Percentiles rank a stretch among this genome's conserved stretches.
Evolutionary conservation across 805 yeast species (phyloP).

Genomic region (Ogataea pini): DNA sequence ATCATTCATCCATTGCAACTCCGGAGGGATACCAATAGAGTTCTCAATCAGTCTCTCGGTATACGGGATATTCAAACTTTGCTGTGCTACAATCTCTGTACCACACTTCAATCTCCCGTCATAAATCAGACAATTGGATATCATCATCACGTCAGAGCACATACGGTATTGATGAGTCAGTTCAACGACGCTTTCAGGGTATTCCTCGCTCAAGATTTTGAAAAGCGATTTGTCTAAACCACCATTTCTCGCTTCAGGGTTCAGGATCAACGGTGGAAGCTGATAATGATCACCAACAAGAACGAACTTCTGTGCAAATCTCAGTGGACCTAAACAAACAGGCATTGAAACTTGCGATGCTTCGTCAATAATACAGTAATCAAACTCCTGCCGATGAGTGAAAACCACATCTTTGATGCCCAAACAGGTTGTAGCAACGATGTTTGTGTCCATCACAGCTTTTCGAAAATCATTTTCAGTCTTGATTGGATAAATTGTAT

Average conservation of each 20-base stretch:
- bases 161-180: slow-evolving; percentile 86
- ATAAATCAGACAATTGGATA: slow-evolving; percentile 80
- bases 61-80: slow-evolving; percentile 51
- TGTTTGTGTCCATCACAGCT: slow-evolving; percentile 55
- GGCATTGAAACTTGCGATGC: slow-evolving; percentile 97
- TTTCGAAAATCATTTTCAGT: slow-evolving; percentile 47
- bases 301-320: slow-evolving; percentile 75
- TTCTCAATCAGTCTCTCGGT: slow-evolving; percentile 28
- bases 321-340: slow-evolving; percentile 81
- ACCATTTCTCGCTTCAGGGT: slow-evolving; percentile 59
- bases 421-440: slow-evolving; percentile 88
- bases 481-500: slow-evolving; percentile 26
- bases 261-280: slow-evolving; percentile 82
- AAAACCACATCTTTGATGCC: slow-evolving; percentile 70
- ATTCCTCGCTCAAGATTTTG: slow-evolving; percentile 65
- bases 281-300: slow-evolving; percentile 97
- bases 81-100: slow-evolving; percentile 58
- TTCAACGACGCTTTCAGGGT: slow-evolving; percentile 75
- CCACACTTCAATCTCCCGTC: slow-evolving; percentile 80
- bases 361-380: slow-evolving; percentile 93
- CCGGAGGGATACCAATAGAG: slow-evolving; percentile 12
- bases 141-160: slow-evolving; percentile 84
- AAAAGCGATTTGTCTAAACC: slow-evolving; percentile 80
- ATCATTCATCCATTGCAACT: slow-evolving; percentile 53
- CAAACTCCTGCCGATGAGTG: slow-evolving; percentile 58